Percentiles rank a stretch among this genome's conserved stretches.
Evolutionary conservation across 2,329 filamentous ascomycete genomes (phyloP).

Genomic region (Aspergillus transmontanensis): DNA sequence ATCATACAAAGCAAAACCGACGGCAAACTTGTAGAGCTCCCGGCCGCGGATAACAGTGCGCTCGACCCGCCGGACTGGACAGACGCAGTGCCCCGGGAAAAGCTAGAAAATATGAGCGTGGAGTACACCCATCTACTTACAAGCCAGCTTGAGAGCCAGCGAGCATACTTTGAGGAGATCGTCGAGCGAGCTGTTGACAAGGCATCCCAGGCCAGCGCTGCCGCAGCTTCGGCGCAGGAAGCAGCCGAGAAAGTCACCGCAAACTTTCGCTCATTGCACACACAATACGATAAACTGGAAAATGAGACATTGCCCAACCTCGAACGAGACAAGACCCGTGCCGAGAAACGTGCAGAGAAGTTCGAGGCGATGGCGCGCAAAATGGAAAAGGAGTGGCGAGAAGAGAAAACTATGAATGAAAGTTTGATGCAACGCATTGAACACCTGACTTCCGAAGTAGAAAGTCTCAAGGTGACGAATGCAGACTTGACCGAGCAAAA

Average conservation of each 20-base stretch:
- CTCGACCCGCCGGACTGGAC: constrained; percentile 46
- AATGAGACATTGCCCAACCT: constrained; percentile 65
- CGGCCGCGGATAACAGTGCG: constrained; percentile 55
- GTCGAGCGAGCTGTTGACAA: constrained; percentile 88
- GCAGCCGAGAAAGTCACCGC: constrained; percentile 65
- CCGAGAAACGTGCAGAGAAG: constrained; percentile 68
- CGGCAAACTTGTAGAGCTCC: constrained; percentile 89
- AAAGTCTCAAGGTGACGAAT: constrained; percentile 62
- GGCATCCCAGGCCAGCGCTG: constrained; percentile 70
- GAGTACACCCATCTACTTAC: constrained; percentile 95
- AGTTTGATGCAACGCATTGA: constrained; percentile 78
- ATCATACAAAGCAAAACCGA: constrained; percentile 93
- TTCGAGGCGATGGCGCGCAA: constrained; percentile 75
- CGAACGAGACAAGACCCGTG: constrained; percentile 72
- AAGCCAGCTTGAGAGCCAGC: constrained; percentile 88
- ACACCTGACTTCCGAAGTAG: constrained; percentile 63
- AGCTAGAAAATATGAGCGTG: constrained; percentile 76
- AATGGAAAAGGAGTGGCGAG: constrained; percentile 74
- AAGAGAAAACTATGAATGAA: constrained; percentile 83
- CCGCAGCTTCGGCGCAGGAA: constrained; percentile 55
- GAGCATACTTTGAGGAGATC: constrained; percentile 91
- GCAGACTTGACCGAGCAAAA: constrained; percentile 82
- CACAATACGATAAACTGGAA: constrained; percentile 56
- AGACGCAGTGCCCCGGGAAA: constrained; percentile 57
- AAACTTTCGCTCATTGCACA: constrained; percentile 59